phyloP scores from a whole-genome alignment of 169 alveolate genomes.

The Prorocentrum cordatum region DNA sequence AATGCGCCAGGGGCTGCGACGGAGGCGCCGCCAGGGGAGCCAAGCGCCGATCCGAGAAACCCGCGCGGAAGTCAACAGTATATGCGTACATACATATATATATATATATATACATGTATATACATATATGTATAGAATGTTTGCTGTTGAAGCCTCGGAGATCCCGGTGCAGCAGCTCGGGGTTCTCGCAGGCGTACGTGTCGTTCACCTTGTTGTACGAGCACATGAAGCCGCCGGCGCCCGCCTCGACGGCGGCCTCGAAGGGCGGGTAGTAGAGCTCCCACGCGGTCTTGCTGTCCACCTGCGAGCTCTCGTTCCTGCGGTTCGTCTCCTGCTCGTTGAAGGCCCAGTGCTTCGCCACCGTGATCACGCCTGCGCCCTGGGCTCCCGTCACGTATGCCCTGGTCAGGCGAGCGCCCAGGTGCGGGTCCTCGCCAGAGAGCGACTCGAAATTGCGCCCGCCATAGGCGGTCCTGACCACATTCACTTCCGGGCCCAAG shows the following conservation, averaged over 20 bases:
- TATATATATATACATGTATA: too few species aligned
- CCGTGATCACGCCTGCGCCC: not conserved
- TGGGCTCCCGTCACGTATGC: not conserved
- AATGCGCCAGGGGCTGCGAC: too few species aligned
- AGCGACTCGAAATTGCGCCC: slow-evolving; percentile 41
- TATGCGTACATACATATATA: too few species aligned
- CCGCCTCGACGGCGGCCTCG: slow-evolving; percentile 17
- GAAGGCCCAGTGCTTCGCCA: slow-evolving; percentile 18
- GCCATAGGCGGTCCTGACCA: slow-evolving; percentile 12
- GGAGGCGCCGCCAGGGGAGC: too few species aligned
- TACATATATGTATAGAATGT: too few species aligned
- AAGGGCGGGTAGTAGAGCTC: slow-evolving; percentile 33
- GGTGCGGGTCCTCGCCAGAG: slow-evolving; percentile 37
- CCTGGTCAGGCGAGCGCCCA: slow-evolving; percentile 30
- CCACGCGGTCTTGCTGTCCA: slow-evolving; percentile 29
- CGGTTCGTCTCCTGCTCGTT: slow-evolving; percentile 39
- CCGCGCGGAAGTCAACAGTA: too few species aligned
- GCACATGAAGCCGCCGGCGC: slow-evolving; percentile 26
- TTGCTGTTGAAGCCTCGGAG: too few species aligned
- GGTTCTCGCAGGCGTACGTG: slow-evolving; percentile 8
- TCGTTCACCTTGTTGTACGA: slow-evolving; percentile 21
- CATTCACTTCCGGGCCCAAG: slow-evolving; percentile 37
- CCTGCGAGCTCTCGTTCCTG: not conserved
- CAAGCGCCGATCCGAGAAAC: too few species aligned
- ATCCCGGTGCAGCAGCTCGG: not conserved